phyloP scores from a whole-genome alignment of 2,329 filamentous ascomycete species.

The Colletotrichum liriopes region DNA sequence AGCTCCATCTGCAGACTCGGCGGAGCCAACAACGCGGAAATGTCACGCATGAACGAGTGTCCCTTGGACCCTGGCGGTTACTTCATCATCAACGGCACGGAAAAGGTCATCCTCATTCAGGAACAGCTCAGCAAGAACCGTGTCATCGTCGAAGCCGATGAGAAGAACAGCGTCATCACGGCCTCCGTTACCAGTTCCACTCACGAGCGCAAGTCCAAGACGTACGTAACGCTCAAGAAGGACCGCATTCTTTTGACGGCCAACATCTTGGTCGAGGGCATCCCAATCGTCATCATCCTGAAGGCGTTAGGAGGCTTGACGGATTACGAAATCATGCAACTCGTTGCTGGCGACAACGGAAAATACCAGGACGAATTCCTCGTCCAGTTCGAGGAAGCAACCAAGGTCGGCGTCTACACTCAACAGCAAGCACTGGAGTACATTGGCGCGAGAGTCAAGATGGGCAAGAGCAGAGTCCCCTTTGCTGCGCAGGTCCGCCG shows the following conservation, averaged over 20 bases:
- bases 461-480: conserved; percentile 76
- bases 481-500: conserved; percentile 69
- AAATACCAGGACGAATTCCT: conserved; percentile 95
- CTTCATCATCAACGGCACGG: conserved; percentile 97
- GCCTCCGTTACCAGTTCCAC: conserved; percentile 98
- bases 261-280: conserved; percentile 91
- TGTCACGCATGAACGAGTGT: conserved; percentile 95
- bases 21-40: conserved; percentile 86
- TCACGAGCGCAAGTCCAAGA: conserved; percentile 97
- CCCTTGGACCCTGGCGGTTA: conserved; percentile 97
- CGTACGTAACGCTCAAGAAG: conserved; percentile 95
- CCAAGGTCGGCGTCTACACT: conserved; percentile 87
- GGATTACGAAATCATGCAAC: conserved; percentile 93
- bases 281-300: conserved; percentile 94
- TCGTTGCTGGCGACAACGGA: conserved; percentile 89
- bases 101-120: conserved; percentile 98
- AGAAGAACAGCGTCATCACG: conserved; percentile 93
- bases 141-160: conserved; percentile 94
- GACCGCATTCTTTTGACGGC: conserved; percentile 91
- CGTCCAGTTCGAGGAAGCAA: conserved; percentile 94
- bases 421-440: conserved; percentile 97
- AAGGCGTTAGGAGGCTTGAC: conserved; percentile 95
- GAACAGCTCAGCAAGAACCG: conserved; percentile 99
- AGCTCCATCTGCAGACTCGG: conserved; percentile 93
- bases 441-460: conserved; percentile 89